A percentile compares a stretch with the other conserved stretches of the same genome.
Evolutionary conservation across 1,284 basidiomycete genomes (phyloP).

Genomic region (Schizophyllum commune): DNA sequence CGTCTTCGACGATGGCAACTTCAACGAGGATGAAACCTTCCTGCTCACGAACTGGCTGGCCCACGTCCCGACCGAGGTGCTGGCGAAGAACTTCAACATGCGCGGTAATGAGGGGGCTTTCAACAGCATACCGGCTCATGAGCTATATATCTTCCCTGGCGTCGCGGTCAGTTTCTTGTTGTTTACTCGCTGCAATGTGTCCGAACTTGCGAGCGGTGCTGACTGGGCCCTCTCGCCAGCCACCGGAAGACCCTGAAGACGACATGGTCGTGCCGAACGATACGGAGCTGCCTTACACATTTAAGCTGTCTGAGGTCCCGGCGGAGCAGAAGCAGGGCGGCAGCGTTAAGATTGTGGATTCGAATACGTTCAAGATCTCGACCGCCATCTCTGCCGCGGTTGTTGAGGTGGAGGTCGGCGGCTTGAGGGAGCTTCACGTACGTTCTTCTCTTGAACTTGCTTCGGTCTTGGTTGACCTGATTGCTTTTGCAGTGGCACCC

Average conservation of each 20-base stretch:
- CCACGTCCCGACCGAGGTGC: slow-evolving; percentile 26
- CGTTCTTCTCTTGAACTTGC: not conserved
- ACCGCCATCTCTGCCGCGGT: slow-evolving; percentile 44
- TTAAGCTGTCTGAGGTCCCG: slow-evolving; percentile 43
- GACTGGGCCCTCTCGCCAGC: slow-evolving; percentile 19
- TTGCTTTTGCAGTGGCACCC: slow-evolving; percentile 41
- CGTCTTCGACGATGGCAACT: slow-evolving; percentile 57
- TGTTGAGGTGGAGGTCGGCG: slow-evolving; percentile 51
- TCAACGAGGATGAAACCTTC: slow-evolving; percentile 65
- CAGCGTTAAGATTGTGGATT: slow-evolving; percentile 56
- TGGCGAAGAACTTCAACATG: slow-evolving; percentile 65
- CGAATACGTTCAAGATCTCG: slow-evolving; percentile 39
- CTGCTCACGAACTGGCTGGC: slow-evolving; percentile 48
- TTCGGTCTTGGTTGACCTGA: too few species aligned
- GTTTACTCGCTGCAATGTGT: too few species aligned
- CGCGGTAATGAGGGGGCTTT: slow-evolving; percentile 41
- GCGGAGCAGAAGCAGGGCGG: slow-evolving; percentile 49
- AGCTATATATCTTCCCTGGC: slow-evolving; percentile 36
- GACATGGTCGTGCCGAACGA: slow-evolving; percentile 38
- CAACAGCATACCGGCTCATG: slow-evolving; percentile 45
- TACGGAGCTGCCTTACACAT: slow-evolving; percentile 45
- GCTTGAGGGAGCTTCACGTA: not conserved
- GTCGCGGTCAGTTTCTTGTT: not conserved
- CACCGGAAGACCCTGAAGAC: slow-evolving; percentile 26
- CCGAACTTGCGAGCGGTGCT: not conserved